A percentile compares a stretch with the other conserved stretches of the same genome.
These are phyloP conservation scores for Trichoderma atrobrunneum DNA, from an alignment of 2,329 filamentous ascomycete genomes.

Conservation along the genomic window DNA sequence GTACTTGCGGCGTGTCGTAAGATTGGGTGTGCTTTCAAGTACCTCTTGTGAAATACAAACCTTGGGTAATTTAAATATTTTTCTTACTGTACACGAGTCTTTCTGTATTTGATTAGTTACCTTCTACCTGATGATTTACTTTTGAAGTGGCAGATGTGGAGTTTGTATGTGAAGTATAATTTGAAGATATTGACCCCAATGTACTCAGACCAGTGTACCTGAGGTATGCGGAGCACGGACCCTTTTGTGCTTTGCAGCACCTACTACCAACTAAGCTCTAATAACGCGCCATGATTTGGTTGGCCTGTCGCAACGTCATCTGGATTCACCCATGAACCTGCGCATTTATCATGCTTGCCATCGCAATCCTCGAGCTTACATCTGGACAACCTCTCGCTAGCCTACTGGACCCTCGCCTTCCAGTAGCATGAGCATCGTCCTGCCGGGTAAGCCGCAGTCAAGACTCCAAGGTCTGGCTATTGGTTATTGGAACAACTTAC, in stretches of 20 bases:
- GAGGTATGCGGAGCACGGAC: background rate
- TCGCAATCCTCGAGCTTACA: slow-evolving; percentile 6
- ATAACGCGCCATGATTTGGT: background rate
- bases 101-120: background rate
- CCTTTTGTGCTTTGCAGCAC: background rate
- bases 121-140: background rate
- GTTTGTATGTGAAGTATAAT: background rate
- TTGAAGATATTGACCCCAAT: background rate
- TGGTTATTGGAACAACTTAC: slow-evolving; percentile 68
- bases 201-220: background rate
- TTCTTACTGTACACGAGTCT: too few relatives aligned
- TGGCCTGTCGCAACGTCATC: background rate
- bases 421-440: slow-evolving; percentile 68
- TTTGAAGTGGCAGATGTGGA: background rate
- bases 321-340: background rate
- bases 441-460: slow-evolving; percentile 74
- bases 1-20: background rate
- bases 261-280: background rate
- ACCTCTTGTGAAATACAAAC: background rate
- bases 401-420: background rate
- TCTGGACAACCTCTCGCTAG: background rate
- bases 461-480: slow-evolving; percentile 75
- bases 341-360: slow-evolving; percentile 11
- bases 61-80: too few relatives aligned
- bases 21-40: background rate